Evolutionary conservation across 2,329 filamentous ascomycete species (phyloP).

Genomic region (Emericellopsis atlantica): DNA sequence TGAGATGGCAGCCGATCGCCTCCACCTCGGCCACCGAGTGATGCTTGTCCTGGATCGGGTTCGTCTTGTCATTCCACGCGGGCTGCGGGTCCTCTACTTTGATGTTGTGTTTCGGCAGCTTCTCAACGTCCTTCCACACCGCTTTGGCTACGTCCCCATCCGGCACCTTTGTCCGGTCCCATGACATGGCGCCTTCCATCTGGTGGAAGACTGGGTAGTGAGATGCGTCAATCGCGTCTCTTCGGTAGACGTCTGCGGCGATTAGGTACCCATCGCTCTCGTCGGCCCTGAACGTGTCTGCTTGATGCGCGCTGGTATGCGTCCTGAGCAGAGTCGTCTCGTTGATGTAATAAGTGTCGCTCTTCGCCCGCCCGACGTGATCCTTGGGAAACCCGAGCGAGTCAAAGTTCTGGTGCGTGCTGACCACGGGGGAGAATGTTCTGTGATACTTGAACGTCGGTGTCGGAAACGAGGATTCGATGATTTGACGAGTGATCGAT

Average conservation of each 20-base stretch:
- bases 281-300: constrained; percentile 64
- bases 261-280: constrained; percentile 73
- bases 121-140: constrained; percentile 58
- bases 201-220: constrained; percentile 98
- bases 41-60: constrained; percentile 64
- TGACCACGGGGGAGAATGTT: constrained; percentile 70
- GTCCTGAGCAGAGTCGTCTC: constrained; percentile 72
- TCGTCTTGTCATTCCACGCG: constrained; percentile 61
- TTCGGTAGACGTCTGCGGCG: constrained; percentile 85
- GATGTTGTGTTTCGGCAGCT: constrained; percentile 61
- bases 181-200: constrained; percentile 90
- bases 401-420: constrained; percentile 84
- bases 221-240: constrained; percentile 87
- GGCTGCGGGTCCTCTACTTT: constrained; percentile 77
- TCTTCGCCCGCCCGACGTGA: constrained; percentile 75
- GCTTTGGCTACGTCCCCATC: constrained; percentile 47
- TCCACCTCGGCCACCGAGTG: constrained; percentile 69
- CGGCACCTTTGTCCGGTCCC: constrained; percentile 57
- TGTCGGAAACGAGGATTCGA: constrained; percentile 74
- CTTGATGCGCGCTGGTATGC: constrained; percentile 89
- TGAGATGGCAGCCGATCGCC: constrained; percentile 74
- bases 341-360: constrained; percentile 95
- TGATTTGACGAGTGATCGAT: constrained; percentile 79
- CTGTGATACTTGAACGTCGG: constrained; percentile 68
- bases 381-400: constrained; percentile 83